Conservation (phyloP, 2,329 filamentous ascomycete species). For the Penicillium sp. region DNA sequence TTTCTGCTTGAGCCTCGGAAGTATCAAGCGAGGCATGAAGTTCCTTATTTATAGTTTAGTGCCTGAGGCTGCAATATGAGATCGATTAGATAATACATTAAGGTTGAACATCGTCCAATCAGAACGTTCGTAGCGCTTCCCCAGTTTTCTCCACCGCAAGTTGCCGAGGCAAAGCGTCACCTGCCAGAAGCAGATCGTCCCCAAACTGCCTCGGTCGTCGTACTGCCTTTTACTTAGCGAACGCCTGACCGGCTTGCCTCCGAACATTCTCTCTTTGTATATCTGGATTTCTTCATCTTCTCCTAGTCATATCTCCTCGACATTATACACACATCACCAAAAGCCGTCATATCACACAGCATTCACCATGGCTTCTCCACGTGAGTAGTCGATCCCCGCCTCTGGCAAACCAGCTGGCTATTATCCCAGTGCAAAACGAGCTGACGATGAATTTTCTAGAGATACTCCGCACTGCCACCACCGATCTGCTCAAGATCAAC, state of each 20-base stretch:
- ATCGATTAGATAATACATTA: background rate
- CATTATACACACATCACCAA: background rate
- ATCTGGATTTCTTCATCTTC: background rate
- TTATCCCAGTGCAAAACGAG: background rate
- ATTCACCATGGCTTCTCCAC: conserved; percentile 68
- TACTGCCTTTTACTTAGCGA: background rate
- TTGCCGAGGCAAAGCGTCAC: background rate
- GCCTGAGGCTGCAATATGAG: background rate
- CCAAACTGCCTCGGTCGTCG: conserved; percentile 6
- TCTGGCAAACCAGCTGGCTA: conserved; percentile 3
- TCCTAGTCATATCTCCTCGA: background rate
- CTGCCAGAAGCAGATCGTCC: background rate
- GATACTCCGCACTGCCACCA: conserved; percentile 84
- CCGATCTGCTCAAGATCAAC: conserved; percentile 96
- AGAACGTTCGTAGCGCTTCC: background rate
- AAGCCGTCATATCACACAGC: background rate
- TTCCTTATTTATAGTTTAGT: too few relatives aligned
- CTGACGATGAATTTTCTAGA: conserved; percentile 51
- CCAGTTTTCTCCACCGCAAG: background rate
- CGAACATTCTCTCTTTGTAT: background rate
- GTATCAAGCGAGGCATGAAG: background rate
- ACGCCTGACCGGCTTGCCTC: too few relatives aligned
- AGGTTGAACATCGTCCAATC: background rate
- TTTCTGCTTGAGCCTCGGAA: background rate
- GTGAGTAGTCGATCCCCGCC: conserved; percentile 51